These are phyloP conservation scores for Scenedesmus sp. DNA, from an alignment of 163 green algal genomes.

Conservation along the genomic window DNA sequence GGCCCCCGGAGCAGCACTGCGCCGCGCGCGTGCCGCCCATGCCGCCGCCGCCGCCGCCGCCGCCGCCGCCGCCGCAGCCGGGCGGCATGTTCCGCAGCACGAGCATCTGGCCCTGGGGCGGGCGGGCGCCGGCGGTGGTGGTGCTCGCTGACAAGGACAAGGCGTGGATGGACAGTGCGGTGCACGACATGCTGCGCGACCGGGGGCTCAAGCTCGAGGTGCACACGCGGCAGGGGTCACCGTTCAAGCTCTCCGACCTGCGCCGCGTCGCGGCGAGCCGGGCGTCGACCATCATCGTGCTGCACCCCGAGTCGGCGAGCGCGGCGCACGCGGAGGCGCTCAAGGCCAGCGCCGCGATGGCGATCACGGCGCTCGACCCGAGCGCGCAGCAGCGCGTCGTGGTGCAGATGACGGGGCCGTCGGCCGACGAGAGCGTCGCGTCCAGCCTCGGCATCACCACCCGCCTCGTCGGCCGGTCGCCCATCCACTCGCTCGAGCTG, in stretches of 20 bases:
- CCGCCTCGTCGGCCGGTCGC: background rate
- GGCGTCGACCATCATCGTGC: slow-evolving; percentile 33
- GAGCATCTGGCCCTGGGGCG: background rate
- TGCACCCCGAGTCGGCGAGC: slow-evolving; percentile 31
- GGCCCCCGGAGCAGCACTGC: too few species aligned
- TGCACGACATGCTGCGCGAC: slow-evolving; percentile 43
- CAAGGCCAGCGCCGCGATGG: slow-evolving; percentile 36
- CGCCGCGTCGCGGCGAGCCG: slow-evolving; percentile 29
- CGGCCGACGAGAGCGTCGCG: slow-evolving; percentile 1
- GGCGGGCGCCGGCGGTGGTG: slow-evolving; percentile 31
- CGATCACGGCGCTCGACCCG: slow-evolving; percentile 30
- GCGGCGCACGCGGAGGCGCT: slow-evolving; percentile 30
- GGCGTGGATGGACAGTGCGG: slow-evolving; percentile 27
- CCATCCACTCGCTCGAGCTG: slow-evolving; percentile 36
- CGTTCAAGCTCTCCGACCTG: slow-evolving; percentile 46
- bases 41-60: background rate
- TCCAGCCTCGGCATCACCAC: background rate
- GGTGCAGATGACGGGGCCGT: background rate
- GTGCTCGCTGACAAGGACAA: slow-evolving; percentile 43
- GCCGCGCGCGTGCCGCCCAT: background rate
- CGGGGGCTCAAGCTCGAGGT: slow-evolving; percentile 35
- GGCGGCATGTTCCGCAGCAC: slow-evolving; percentile 31
- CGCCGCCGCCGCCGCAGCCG: background rate
- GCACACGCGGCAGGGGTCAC: slow-evolving; percentile 41
- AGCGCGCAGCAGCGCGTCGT: slow-evolving; percentile 8